Base-by-base conservation (phyloP, 257 asterid genomes). In the Capsicum pubescens region DNA sequence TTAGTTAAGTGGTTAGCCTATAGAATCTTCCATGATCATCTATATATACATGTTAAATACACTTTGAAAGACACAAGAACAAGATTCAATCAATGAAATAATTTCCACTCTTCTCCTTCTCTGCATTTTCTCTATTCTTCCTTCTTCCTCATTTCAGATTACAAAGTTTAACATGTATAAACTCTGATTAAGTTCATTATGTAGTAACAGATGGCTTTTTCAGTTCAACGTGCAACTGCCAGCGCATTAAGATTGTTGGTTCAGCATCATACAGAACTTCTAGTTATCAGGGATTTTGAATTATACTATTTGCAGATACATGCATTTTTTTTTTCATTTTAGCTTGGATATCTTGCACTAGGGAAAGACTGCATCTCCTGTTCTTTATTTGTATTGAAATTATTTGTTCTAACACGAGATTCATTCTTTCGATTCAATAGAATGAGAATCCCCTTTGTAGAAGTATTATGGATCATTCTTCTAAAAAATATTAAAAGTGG, bases 381-480 rank as follows among this genome's bases (percentile, higher is more conserved):
- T 63, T 63, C 69, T 63, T 63, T 63, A 63, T 21, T 63, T 21
- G 69, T 63, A 63, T 63, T 63, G 69, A 63, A 63, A 21, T 63
- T 63, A 21, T 21, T 63, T 63, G 69, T 61, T 60, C 14, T 32
- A 61, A 61, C 36, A 26, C 39, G 69, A 60, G 35, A 21, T 26
- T 21, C 39, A 63, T 63, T 63, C 39, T 63, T 63, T 21, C 35
- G 36, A 60, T 60, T 60, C 35, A n/a, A 32, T n/a, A 59, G 66
- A 59, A 35, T 0, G 35, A 60, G 67, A 60, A 60, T 16, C 6
- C 35, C 36, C 13, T 61, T 61, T 7, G 68, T 21, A 0, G 35
- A 4, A 60, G 67, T 19, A 19, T 9, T 19, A 2, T 61, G 39
- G 14, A 35, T 44, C 48, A 13, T 61, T 39, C 42, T 39, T 39